A percentile compares a stretch with the other conserved stretches of the same genome.
Evolutionary conservation across 768 basidiomycete species (phyloP).

Genomic region (Grammothele lineata): DNA sequence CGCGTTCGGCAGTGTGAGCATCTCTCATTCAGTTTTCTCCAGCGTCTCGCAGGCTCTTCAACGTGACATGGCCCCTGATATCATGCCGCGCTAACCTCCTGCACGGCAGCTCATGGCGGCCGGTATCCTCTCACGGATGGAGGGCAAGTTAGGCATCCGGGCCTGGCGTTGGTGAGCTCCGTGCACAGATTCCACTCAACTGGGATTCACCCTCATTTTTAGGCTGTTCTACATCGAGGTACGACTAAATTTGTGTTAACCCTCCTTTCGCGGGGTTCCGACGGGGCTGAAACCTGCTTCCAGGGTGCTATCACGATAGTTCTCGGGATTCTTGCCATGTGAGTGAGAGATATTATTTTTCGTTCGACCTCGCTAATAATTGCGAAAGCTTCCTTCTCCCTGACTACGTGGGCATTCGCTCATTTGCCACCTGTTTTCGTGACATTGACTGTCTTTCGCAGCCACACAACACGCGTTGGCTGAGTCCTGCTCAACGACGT

Average conservation of each 20-base stretch:
- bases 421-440: too few relatives aligned
- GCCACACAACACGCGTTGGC: slow-evolving; percentile 63
- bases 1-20: slow-evolving; percentile 61
- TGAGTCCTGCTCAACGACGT: slow-evolving; percentile 43
- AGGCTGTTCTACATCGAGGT: slow-evolving; percentile 75
- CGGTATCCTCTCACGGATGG: slow-evolving; percentile 65
- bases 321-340: slow-evolving; percentile 54
- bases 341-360: neutral
- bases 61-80: too few relatives aligned
- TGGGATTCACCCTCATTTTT: neutral
- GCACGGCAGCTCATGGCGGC: slow-evolving; percentile 76
- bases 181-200: too few relatives aligned
- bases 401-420: slow-evolving; percentile 46
- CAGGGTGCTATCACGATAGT: slow-evolving; percentile 63
- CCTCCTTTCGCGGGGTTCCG: too few relatives aligned
- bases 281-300: too few relatives aligned
- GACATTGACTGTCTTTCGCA: too few relatives aligned
- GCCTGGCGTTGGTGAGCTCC: slow-evolving; percentile 65
- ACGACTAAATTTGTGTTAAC: too few relatives aligned
- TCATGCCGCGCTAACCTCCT: too few relatives aligned
- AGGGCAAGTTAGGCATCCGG: slow-evolving; percentile 59
- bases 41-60: too few relatives aligned
- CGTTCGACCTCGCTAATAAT: neutral
- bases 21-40: too few relatives aligned
- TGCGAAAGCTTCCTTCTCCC: slow-evolving; percentile 48